Percentiles rank a stretch among this genome's conserved stretches.
phyloP scores from a whole-genome alignment of 1,284 basidiomycete species.

The Leccinum griseonigrum region DNA sequence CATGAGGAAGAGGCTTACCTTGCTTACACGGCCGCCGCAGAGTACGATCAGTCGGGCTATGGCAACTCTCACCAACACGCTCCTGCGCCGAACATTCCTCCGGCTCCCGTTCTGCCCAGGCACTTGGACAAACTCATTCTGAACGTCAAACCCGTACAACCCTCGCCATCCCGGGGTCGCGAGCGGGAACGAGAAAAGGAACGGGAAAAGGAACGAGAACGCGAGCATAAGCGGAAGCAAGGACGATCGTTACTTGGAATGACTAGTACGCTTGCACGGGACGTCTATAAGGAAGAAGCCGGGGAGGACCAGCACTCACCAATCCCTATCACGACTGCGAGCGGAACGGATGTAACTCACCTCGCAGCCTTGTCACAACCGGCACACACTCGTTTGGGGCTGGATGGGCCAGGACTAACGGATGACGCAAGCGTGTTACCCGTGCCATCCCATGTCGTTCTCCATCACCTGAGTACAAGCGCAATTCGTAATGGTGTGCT shows the following conservation, averaged over 20 bases:
- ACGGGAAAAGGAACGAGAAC: conserved; percentile 30
- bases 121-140: conserved; percentile 94
- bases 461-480: conserved; percentile 95
- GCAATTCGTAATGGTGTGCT: conserved; percentile 94
- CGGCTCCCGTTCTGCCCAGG: conserved; percentile 83
- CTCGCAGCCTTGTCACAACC: conserved; percentile 18
- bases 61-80: conserved; percentile 31
- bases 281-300: conserved; percentile 25
- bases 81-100: conserved; percentile 73
- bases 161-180: conserved; percentile 31
- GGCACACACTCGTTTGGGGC: conserved; percentile 28
- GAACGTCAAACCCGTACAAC: conserved; percentile 54
- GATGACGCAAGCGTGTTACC: conserved; percentile 94
- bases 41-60: conserved; percentile 30
- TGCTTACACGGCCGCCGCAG: conserved; percentile 39
- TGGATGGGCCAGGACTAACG: conserved; percentile 50
- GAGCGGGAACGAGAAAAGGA: conserved; percentile 35
- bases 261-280: conserved; percentile 29
- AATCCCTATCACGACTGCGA: conserved; percentile 38
- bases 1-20: conserved; percentile 80
- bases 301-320: conserved; percentile 19
- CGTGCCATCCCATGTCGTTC: conserved; percentile 91
- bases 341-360: conserved; percentile 36
- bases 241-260: conserved; percentile 33
- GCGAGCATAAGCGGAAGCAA: conserved; percentile 32